Conservation (phyloP, 1,139 yeast genomes). For the Yamadazyma atlantica region DNA sequence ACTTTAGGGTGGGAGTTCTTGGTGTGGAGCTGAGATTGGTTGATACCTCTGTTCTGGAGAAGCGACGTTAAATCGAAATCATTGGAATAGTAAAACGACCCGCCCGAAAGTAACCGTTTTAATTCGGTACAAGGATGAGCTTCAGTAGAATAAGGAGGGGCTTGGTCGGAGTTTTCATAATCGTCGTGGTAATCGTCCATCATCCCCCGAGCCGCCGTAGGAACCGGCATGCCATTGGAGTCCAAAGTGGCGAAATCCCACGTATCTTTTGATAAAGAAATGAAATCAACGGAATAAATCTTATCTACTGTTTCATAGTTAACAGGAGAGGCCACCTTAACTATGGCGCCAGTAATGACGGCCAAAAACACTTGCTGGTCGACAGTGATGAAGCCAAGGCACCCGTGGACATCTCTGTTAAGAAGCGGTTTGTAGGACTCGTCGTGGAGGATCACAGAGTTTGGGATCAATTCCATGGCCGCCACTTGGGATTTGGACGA, state of each 20-base stretch:
- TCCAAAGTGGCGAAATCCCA: conserved; percentile 80
- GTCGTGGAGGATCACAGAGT: conserved; percentile 35
- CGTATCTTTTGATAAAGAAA: conserved; percentile 64
- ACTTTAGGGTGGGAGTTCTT: conserved; percentile 14
- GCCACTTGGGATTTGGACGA: conserved; percentile 35
- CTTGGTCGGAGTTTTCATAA: conserved; percentile 20
- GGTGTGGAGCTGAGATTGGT: conserved; percentile 14
- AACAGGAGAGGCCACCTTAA: conserved; percentile 82
- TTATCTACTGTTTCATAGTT: conserved; percentile 77
- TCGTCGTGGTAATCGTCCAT: conserved; percentile 1
- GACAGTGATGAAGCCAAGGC: conserved; percentile 77
- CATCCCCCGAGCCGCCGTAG: conserved; percentile 15
- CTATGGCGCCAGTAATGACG: conserved; percentile 68
- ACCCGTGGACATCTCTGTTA: conserved; percentile 67
- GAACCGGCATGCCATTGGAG: conserved; percentile 58
- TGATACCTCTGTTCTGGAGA: conserved; percentile 70
- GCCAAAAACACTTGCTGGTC: conserved; percentile 71
- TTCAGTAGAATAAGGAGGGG: conserved; percentile 23
- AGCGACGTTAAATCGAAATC: conserved; percentile 89
- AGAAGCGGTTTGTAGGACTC: conserved; percentile 50
- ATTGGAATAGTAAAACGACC: conserved; percentile 88
- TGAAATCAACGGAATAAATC: conserved; percentile 81
- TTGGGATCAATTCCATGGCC: conserved; percentile 52
- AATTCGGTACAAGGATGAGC: conserved; percentile 87
- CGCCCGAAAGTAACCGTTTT: conserved; percentile 75